Evolutionary conservation across 345 rosid species (phyloP), one percentile per base, ranked within the genome.

Genomic region (Eutrema japonicum): DNA sequence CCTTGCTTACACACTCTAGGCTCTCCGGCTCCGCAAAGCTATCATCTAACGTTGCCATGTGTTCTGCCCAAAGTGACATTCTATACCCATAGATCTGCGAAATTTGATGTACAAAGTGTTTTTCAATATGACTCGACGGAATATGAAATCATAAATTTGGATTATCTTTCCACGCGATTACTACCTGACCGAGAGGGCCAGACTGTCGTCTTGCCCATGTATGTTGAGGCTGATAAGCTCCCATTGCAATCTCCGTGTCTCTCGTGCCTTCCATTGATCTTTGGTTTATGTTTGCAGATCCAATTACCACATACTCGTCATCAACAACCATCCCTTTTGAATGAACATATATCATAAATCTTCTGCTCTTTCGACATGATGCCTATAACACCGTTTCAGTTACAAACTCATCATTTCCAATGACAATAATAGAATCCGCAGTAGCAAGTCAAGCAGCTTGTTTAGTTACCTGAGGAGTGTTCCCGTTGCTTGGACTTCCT

Each of bases 201-300:
- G 86, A 82, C 5, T 52, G 84, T 55, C 73, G 77, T 57, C 82
- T 76, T 49, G 89, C 96, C 91, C 96, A 88, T n/a, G 96, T 88
- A 83, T 94, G 82, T 46, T 76, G 84, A 74, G 97, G 98, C 82
- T 94, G 98, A 78, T 94, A 94, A 59, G 98, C 90, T 66, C 98
- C 98, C 97, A 94, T 94, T 46, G 98, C 98, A 61, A 94, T 94
- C 83, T 94, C 97, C 8, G 97, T 89, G 65, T 91, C 98, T 82
- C 98, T 83, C 9, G 97, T 85, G 58, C 97, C 97, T 70, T 94
- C 98, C 92, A 94, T 86, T 43, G 98, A 94, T 5, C 98, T 90
- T 79, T 91, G 98, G 73, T 94, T 91, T 80, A 94, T 94, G 78
- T 94, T 94, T 36, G 98, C 98, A 63, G 98, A 94, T 26, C 98